Evolutionary conservation across 768 basidiomycete species (phyloP).

Genomic region (Crassisporium funariophilum): DNA sequence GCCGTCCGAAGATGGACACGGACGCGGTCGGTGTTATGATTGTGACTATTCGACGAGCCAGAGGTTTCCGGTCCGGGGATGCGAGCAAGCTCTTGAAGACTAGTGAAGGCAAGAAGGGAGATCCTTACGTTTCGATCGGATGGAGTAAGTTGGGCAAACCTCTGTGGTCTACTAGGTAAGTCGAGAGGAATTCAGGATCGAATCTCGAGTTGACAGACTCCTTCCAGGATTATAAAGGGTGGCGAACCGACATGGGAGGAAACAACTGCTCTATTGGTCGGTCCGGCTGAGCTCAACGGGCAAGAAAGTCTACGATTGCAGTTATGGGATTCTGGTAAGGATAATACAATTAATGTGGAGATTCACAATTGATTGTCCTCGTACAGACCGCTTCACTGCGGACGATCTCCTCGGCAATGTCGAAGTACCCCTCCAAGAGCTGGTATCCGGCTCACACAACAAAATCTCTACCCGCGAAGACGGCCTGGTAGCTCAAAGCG

Average conservation of each 20-base stretch:
- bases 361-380: not conserved
- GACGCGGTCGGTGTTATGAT: conserved; percentile 65
- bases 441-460: conserved; percentile 46
- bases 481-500: conserved; percentile 34
- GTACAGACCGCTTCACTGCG: conserved; percentile 42
- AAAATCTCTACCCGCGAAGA: conserved; percentile 49
- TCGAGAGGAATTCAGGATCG: too few relatives aligned
- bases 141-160: conserved; percentile 67
- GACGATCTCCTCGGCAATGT: conserved; percentile 54
- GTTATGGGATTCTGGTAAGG: conserved; percentile 71
- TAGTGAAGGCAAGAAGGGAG: conserved; percentile 32
- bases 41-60: conserved; percentile 64
- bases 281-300: conserved; percentile 64
- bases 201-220: not conserved
- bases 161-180: conserved; percentile 63
- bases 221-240: conserved; percentile 59
- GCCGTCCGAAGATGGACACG: conserved; percentile 64
- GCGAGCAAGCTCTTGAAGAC: conserved; percentile 36
- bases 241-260: conserved; percentile 72
- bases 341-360: not conserved
- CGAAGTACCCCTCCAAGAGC: conserved; percentile 39
- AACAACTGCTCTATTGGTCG: conserved; percentile 61
- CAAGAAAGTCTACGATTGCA: conserved; percentile 65
- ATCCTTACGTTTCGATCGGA: conserved; percentile 65
- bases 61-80: conserved; percentile 47